Conservation (phyloP, 208 protist genomes). For the Endotrypanum monterogeii region DNA sequence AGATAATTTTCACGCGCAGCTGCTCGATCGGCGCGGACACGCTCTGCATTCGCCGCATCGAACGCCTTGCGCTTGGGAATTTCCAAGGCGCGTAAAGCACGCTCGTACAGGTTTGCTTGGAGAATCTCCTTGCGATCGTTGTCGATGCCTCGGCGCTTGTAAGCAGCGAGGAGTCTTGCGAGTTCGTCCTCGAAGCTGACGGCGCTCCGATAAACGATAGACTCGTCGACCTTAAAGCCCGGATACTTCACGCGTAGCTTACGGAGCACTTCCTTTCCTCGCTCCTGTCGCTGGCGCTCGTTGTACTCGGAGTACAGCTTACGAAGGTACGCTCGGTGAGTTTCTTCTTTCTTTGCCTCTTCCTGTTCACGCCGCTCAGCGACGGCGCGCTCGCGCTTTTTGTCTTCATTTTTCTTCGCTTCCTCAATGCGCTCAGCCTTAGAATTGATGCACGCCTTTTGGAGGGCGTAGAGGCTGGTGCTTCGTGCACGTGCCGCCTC, state of each 20-base stretch:
- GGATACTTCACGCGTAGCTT: constrained; percentile 77
- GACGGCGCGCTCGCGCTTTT: constrained; percentile 38
- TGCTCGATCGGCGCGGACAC: constrained; percentile 53
- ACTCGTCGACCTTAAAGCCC: constrained; percentile 59
- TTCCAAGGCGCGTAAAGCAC: constrained; percentile 64
- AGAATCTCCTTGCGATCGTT: constrained; percentile 60
- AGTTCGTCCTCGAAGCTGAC: constrained; percentile 75
- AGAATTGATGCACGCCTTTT: constrained; percentile 46
- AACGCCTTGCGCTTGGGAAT: constrained; percentile 67
- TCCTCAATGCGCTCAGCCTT: constrained; percentile 38
- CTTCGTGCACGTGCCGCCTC: constrained; percentile 40
- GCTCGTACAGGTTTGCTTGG: constrained; percentile 74
- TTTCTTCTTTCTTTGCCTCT: constrained; percentile 49
- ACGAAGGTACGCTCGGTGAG: constrained; percentile 35
- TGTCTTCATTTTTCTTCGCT: constrained; percentile 37
- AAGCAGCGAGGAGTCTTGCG: constrained; percentile 45
- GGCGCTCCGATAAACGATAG: constrained; percentile 51
- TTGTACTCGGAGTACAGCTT: constrained; percentile 59
- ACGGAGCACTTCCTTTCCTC: constrained; percentile 57
- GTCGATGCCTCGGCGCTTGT: constrained; percentile 25
- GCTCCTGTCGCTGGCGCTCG: constrained; percentile 63
- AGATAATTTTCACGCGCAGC: constrained; percentile 69
- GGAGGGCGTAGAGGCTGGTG: constrained; percentile 42
- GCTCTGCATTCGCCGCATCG: constrained; percentile 52
- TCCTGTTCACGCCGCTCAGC: constrained; percentile 53